These are phyloP conservation scores for Pinus taeda DNA, from an alignment of 75 land plant species.

Conservation along the genomic window DNA sequence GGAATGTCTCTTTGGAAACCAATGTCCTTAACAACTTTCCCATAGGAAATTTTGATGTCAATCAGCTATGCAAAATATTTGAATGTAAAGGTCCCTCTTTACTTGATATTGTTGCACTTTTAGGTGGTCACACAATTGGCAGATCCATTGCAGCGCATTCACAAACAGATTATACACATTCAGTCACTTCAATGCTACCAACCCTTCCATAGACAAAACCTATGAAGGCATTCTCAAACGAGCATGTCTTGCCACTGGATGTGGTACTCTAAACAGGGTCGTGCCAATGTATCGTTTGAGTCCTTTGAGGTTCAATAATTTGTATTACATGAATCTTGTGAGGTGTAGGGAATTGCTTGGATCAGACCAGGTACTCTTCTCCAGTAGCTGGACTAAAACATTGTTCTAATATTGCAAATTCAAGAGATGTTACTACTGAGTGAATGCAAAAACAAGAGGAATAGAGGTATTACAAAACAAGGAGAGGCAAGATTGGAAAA, in stretches of 20 bases:
- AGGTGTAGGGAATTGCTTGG: constrained; percentile 49
- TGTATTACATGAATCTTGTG: constrained; percentile 52
- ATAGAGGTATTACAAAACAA: too few relatives aligned
- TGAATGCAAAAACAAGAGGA: too few relatives aligned
- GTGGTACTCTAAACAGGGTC: constrained; percentile 32
- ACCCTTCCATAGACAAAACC: constrained; percentile 50
- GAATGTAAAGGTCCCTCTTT: not conserved
- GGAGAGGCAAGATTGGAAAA: too few relatives aligned
- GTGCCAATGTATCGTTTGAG: too few relatives aligned
- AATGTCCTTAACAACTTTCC: constrained; percentile 38
- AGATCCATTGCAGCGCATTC: too few relatives aligned
- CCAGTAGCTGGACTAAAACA: constrained; percentile 28
- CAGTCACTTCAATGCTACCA: constrained; percentile 8
- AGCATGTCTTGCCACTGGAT: constrained; percentile 55
- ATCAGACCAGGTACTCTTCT: constrained; percentile 55
- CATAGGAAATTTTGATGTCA: constrained; percentile 23
- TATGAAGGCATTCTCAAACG: constrained; percentile 42
- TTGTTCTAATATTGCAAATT: too few relatives aligned
- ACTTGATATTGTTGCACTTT: too few relatives aligned
- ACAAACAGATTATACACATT: too few relatives aligned
- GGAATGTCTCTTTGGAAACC: constrained; percentile 32
- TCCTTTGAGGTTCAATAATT: not conserved
- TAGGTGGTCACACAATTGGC: too few relatives aligned
- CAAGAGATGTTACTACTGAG: too few relatives aligned
- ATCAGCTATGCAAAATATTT: constrained; percentile 36